Base-by-base conservation (phyloP, 2,329 filamentous ascomycete genomes). In the Chrysoporthe cubensis region DNA sequence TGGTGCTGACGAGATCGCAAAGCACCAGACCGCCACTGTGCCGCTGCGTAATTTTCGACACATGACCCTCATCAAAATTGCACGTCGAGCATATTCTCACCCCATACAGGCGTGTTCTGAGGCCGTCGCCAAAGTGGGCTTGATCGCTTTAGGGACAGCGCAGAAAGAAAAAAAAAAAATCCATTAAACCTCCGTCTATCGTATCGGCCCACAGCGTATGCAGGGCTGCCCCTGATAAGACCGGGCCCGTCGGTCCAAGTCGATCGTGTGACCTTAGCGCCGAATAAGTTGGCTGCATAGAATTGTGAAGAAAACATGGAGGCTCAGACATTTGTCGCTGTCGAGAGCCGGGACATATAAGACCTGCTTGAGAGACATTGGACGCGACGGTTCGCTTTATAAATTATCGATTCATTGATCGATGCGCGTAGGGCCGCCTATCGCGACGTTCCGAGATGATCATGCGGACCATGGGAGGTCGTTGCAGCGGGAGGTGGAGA, bases 241-340 rank as follows among this genome's bases (percentile, higher is more conserved):
- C 40, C 37, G 44, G 48, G 50, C 34, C 21, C 44, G 56, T 61
- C 61, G 50, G 61, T 62, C 64, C 60, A 61, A 61, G 60, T 54
- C 64, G 64, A 69, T 69, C 64, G 48, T 21, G 16, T 46, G 32
- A 46, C 58, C 48, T 56, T 62, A 42, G 60, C 44, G 34, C 26
- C 18, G 18, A 48, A 21, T n/a, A 21, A 2, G 8, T 48, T 13
- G 8, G 44, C n/a, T n/a, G 44, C 18, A 14, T 32, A 6, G 21
- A 32, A 52, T 13, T 26, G 13, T 32, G 11, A 16, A 26, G 21
- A 26, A 6, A 54, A 16, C 11, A 14, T 34, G 14, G 26, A 54
- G 21, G 6, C 18, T 2, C 34, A 40, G 6, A n/a, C 32, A 7
- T 34, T 4, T 16, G 2, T 34, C 14, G 3, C 54, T 57, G 54